Base-by-base conservation (phyloP, 805 yeast species). In the Hanseniaspora meyeri region DNA sequence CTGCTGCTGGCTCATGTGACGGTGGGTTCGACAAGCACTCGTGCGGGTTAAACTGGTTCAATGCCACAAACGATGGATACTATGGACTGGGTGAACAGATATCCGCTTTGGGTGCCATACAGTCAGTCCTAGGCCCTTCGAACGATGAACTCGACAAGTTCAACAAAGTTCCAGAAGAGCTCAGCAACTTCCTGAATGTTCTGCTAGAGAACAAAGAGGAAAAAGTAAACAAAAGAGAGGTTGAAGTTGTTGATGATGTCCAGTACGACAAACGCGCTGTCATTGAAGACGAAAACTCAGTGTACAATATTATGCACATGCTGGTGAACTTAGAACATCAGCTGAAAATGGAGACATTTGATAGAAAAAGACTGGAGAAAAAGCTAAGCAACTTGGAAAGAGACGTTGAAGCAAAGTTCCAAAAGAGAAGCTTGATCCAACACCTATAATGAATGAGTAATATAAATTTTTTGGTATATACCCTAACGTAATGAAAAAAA, bases 21-120 rank as follows among this genome's bases (percentile, higher is more conserved):
- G 93, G 91, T 63, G 93, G 91, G 63, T 60, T 69, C 8, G 93
- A 85, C 68, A 81, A 81, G 9, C 82, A 78, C 63, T 84, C 93
- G 0, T 85, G 95, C 73, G 93, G 91, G 34, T 65, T 77, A 59
- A 73, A 77, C 66, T 85, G 95, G 95, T 67, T 74, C 10, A 60
- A 67, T 12, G 66, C 72, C 4, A 75, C 77, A 1, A 77, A 83
- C 78, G 93, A 85, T 67, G 82, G 78, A 0, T 59, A 63, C 38
- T 85, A 77, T 64, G 93, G 95, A 24, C 70, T 86, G 31, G 93
- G 93, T 61, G 95, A 85, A 68, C 88, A 85, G 68, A 80, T 85
- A 79, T 70, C 77, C 53, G 87, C 93, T 0, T 70, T 83, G 58
- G 91, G 85, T 64, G 77, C 74, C 1, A 76, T 85, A 43, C 80